Evolutionary conservation across 169 alveolate genomes (phyloP).

Genomic region (Cyclospora cayetanensis): DNA sequence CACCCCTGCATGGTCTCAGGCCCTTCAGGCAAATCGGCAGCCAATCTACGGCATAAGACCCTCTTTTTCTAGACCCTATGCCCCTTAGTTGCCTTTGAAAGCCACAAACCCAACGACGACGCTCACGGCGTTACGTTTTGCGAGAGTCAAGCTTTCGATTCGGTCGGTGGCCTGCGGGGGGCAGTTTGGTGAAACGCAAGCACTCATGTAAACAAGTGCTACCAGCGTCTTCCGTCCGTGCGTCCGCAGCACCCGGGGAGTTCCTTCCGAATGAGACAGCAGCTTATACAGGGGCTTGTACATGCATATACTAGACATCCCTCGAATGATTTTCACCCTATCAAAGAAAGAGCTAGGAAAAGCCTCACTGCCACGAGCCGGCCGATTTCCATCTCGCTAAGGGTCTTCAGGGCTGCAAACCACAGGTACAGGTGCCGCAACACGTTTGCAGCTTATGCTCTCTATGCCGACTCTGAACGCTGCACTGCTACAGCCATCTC

Average conservation of each 20-base stretch:
- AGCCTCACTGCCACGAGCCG: slow-evolving; percentile 19
- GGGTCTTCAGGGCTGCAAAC: background rate
- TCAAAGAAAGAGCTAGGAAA: too few species aligned
- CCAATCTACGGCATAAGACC: too few species aligned
- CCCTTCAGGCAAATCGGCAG: background rate
- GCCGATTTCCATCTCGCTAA: background rate
- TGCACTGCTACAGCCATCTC: too few species aligned
- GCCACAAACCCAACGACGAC: background rate
- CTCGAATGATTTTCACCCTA: too few species aligned
- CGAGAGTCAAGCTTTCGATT: background rate
- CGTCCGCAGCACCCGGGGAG: too few species aligned
- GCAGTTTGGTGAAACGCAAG: slow-evolving; percentile 4
- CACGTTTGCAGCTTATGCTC: background rate
- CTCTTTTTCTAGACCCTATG: background rate
- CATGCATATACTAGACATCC: too few species aligned
- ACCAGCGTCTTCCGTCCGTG: too few species aligned
- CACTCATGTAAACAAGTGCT: too few species aligned
- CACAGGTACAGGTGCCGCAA: background rate
- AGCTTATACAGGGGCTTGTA: background rate
- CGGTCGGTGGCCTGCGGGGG: background rate
- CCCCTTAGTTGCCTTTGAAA: background rate
- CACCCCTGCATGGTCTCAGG: too few species aligned
- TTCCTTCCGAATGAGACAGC: background rate
- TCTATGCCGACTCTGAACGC: too few species aligned
- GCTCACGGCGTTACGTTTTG: background rate